A percentile compares a stretch with the other conserved stretches of the same genome.
Conservation (phyloP, 768 basidiomycete species). For the Kwoniella dejecticola region DNA sequence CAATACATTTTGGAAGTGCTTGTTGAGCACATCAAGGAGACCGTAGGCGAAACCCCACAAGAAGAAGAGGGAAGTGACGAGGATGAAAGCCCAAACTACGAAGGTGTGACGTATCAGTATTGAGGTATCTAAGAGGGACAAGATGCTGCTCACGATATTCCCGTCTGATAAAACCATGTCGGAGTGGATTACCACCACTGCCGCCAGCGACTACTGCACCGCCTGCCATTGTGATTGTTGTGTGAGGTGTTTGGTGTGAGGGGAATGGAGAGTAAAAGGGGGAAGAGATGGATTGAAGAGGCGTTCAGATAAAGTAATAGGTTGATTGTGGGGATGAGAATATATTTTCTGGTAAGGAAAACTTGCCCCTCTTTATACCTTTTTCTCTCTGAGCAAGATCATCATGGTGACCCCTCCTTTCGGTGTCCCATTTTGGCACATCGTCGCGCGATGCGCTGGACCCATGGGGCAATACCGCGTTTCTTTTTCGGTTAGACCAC, state of each 20-base stretch:
- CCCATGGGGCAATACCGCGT: slow-evolving; percentile 21
- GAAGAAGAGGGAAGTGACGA: slow-evolving; percentile 76
- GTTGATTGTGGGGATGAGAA: slow-evolving; percentile 3
- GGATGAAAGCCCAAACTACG: slow-evolving; percentile 63
- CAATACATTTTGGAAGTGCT: slow-evolving; percentile 73
- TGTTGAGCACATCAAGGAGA: slow-evolving; percentile 54
- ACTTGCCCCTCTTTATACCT: slow-evolving; percentile 16
- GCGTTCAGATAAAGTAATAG: not conserved
- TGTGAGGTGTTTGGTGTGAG: slow-evolving; percentile 1
- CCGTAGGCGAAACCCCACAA: slow-evolving; percentile 61
- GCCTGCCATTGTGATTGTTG: slow-evolving; percentile 46
- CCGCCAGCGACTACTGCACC: slow-evolving; percentile 49
- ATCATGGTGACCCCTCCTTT: no score
- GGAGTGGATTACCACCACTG: slow-evolving; percentile 49
- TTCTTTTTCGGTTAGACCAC: not conserved
- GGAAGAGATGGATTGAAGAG: not conserved
- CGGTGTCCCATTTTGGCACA: no score
- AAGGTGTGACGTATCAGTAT: slow-evolving; percentile 56
- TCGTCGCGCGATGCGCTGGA: slow-evolving; percentile 3
- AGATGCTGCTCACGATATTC: slow-evolving; percentile 44
- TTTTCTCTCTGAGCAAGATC: not conserved
- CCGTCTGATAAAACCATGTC: slow-evolving; percentile 48
- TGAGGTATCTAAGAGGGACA: not conserved
- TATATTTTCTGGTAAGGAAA: not conserved
- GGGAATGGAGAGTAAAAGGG: slow-evolving; percentile 1